Evolutionary conservation across 352 stramenopile species (phyloP), one percentile per base, ranked within the genome.

Genomic region (Phytophthora chlamydospora): DNA sequence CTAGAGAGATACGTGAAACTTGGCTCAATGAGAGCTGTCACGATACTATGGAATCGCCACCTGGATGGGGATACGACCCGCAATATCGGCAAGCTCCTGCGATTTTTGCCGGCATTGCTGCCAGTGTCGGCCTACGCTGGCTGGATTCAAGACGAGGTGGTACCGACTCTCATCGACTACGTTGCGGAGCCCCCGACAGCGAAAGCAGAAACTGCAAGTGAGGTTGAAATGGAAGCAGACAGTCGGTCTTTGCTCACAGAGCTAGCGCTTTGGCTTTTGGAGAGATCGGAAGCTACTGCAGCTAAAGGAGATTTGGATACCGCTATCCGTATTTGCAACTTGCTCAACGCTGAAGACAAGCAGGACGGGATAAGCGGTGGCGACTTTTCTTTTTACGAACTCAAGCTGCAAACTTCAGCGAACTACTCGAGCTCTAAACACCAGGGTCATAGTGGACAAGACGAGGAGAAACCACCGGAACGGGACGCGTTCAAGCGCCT

Each of bases 41-140:
- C 53, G 31, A 68, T 88, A 32, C 21, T 91, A 10, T 91, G 80
- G 80, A 69, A 78, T 35, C 75, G 83, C 3, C 80, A 91, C 40
- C 29, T 67, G 24, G 65, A 76, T 29, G 59, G 75, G 19, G 45
- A 74, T 6, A 54, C 62, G 0, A 52, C 81, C n/a, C 14, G 55
- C n/a, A 57, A 58, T 19, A 80, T 89, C 33, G 54, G 56, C 3
- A 67, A 59, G 6, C 46, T 91, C 4, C 42, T 91, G 9, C 48
- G 68, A 0, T 38, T 44, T 5, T 43, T 90, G 1, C 80, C 83
- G 1, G 6, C 13, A 8, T 74, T 69, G 35, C 55, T 89, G 11
- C 79, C 80, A 2, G 52, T 87, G n/a, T 48, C 48, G 40, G 61
- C 62, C 0, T 91, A 86, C 41, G 70, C 79, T 34, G 68, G 54